Evolutionary conservation across 108 stramenopile species (phyloP).

Genomic region (Cyclotella choctawhatcheeana): DNA sequence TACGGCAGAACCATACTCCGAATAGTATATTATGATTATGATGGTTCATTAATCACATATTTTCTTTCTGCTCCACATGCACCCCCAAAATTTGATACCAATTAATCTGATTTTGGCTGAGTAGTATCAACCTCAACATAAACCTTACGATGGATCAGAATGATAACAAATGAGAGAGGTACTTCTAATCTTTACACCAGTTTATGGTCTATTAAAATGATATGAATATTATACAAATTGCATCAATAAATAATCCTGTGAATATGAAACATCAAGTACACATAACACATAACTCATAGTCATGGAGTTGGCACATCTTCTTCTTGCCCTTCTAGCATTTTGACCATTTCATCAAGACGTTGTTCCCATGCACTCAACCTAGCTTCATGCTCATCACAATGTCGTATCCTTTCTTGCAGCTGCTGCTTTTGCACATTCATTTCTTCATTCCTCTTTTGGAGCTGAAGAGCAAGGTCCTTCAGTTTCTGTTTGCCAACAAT

Average conservation of each 20-base stretch:
- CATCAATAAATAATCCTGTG: neutral
- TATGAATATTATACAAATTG: neutral
- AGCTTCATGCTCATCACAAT: slow-evolving; percentile 44
- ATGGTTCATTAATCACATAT: no score
- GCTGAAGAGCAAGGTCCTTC: slow-evolving; percentile 45
- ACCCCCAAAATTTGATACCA: no score
- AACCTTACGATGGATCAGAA: no score
- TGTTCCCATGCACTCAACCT: slow-evolving; percentile 45
- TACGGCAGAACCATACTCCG: no score
- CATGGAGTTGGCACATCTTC: neutral
- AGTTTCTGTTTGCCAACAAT: slow-evolving; percentile 37
- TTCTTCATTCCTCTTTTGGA: slow-evolving; percentile 48
- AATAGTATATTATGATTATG: no score
- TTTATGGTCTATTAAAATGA: no score
- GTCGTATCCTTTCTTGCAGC: slow-evolving; percentile 33
- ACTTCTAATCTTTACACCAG: no score
- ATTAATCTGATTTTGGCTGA: no score
- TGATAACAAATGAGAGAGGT: no score
- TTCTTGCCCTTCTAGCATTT: slow-evolving; percentile 23
- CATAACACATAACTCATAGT: neutral
- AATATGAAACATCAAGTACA: neutral
- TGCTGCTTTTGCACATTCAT: slow-evolving; percentile 32
- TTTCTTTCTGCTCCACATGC: no score
- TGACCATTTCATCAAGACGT: slow-evolving; percentile 44
- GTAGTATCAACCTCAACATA: no score